Evolutionary conservation across 768 basidiomycete genomes (phyloP).

Genomic region (Zangia roseola): DNA sequence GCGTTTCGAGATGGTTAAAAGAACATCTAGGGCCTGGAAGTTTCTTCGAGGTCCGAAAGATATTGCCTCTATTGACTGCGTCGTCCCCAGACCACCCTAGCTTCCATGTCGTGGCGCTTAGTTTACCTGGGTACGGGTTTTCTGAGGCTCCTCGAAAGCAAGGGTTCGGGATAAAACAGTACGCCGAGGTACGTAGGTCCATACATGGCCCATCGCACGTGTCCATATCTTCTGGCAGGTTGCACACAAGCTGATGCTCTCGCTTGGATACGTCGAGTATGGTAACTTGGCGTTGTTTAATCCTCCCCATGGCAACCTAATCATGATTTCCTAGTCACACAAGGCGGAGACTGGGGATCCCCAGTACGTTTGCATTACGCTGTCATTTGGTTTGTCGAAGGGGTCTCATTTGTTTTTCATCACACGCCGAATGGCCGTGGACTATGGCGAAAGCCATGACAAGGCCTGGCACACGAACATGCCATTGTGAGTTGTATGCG

Average conservation of each 20-base stretch:
- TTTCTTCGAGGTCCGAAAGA: slow-evolving; percentile 55
- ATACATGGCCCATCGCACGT: not conserved
- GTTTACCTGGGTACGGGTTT: slow-evolving; percentile 63
- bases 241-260: slow-evolving; percentile 48
- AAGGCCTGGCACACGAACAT: slow-evolving; percentile 57
- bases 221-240: slow-evolving; percentile 29
- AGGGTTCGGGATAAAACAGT: slow-evolving; percentile 50
- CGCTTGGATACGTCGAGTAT: slow-evolving; percentile 49
- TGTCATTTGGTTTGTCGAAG: not conserved
- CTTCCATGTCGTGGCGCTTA: slow-evolving; percentile 61
- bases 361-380: slow-evolving; percentile 25
- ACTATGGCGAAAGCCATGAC: slow-evolving; percentile 40
- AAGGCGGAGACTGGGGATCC: slow-evolving; percentile 50
- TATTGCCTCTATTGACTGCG: slow-evolving; percentile 51
- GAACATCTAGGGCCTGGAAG: slow-evolving; percentile 54
- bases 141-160: slow-evolving; percentile 54
- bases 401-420: slow-evolving; percentile 28
- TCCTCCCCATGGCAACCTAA: not conserved
- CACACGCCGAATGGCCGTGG: slow-evolving; percentile 30
- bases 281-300: slow-evolving; percentile 27
- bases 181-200: slow-evolving; percentile 45
- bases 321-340: slow-evolving; percentile 35
- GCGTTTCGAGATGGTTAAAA: not conserved
- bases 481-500: slow-evolving; percentile 35
- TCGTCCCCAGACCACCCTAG: slow-evolving; percentile 44